These are phyloP conservation scores for Thelephora ganbajun DNA, from an alignment of 768 basidiomycete species.

Conservation along the genomic window DNA sequence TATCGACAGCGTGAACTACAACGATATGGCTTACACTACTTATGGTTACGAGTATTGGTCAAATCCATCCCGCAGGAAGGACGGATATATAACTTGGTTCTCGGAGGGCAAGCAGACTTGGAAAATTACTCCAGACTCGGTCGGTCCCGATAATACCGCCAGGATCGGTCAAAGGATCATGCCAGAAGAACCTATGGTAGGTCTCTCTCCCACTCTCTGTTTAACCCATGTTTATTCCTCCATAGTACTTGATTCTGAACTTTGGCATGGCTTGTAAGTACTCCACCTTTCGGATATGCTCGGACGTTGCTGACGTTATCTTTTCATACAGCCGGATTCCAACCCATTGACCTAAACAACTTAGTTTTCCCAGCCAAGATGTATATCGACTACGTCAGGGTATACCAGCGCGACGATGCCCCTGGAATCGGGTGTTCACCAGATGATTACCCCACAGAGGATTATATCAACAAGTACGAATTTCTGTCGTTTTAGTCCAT, in stretches of 20 bases:
- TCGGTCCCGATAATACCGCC: constrained; percentile 49
- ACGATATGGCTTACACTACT: constrained; percentile 34
- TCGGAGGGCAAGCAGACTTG: constrained; percentile 54
- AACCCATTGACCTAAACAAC: constrained; percentile 53
- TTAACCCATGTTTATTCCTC: neutral
- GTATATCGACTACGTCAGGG: constrained; percentile 82
- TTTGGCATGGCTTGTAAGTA: constrained; percentile 58
- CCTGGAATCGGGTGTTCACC: constrained; percentile 73
- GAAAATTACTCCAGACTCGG: constrained; percentile 48
- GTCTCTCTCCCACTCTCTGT: constrained; percentile 12
- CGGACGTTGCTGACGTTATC: neutral
- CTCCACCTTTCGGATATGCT: neutral
- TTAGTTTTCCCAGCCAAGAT: constrained; percentile 68
- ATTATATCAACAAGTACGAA: constrained; percentile 58
- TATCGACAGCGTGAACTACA: constrained; percentile 42
- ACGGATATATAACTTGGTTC: constrained; percentile 83
- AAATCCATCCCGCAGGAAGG: constrained; percentile 43
- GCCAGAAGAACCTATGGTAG: constrained; percentile 88
- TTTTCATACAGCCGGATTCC: constrained; percentile 40
- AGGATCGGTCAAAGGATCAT: constrained; percentile 53
- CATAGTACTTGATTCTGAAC: constrained; percentile 71
- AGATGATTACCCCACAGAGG: constrained; percentile 55
- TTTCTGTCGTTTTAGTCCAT: neutral
- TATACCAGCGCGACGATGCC: constrained; percentile 67
- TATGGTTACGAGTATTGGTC: constrained; percentile 79